These are phyloP conservation scores for Capillidium heterosporum DNA, from an alignment of 371 early-diverging fungal species.

Conservation along the genomic window DNA sequence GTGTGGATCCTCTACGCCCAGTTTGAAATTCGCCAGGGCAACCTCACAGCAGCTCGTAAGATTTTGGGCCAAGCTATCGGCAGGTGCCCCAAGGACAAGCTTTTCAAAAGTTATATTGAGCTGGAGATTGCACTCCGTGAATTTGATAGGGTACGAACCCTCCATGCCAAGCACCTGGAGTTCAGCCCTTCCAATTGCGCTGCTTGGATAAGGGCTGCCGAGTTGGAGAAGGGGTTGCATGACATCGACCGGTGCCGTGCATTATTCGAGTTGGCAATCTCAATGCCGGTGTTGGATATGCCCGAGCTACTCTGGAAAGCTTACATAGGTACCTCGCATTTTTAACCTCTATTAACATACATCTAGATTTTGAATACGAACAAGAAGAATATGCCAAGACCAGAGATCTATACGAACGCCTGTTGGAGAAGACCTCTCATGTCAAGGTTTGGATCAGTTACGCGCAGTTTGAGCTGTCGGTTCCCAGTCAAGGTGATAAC, in stretches of 20 bases:
- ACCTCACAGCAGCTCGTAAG: constrained; percentile 62
- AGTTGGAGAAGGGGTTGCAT: constrained; percentile 66
- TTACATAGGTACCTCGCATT: constrained; percentile 36
- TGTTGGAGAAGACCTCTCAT: constrained; percentile 74
- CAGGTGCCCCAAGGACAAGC: constrained; percentile 44
- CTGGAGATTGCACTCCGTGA: constrained; percentile 77
- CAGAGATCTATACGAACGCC: constrained; percentile 59
- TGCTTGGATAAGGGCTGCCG: constrained; percentile 90
- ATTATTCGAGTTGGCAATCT: constrained; percentile 77
- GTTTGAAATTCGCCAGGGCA: constrained; percentile 68
- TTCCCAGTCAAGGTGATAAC: constrained; percentile 23
- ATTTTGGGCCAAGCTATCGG: constrained; percentile 74
- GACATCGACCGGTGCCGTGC: constrained; percentile 76
- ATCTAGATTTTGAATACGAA: constrained; percentile 66
- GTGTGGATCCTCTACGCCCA: constrained; percentile 85
- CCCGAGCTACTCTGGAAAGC: constrained; percentile 95
- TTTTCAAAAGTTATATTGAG: constrained; percentile 93
- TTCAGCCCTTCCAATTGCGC: constrained; percentile 67
- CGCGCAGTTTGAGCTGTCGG: constrained; percentile 72
- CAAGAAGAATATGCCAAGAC: constrained; percentile 64
- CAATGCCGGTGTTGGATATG: constrained; percentile 78
- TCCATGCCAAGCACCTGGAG: constrained; percentile 78
- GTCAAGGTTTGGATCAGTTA: constrained; percentile 94
- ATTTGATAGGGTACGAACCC: constrained; percentile 78
- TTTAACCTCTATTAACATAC: background rate